Conservation (phyloP, 768 basidiomycete genomes). For the Gymnopilus dilepis region DNA sequence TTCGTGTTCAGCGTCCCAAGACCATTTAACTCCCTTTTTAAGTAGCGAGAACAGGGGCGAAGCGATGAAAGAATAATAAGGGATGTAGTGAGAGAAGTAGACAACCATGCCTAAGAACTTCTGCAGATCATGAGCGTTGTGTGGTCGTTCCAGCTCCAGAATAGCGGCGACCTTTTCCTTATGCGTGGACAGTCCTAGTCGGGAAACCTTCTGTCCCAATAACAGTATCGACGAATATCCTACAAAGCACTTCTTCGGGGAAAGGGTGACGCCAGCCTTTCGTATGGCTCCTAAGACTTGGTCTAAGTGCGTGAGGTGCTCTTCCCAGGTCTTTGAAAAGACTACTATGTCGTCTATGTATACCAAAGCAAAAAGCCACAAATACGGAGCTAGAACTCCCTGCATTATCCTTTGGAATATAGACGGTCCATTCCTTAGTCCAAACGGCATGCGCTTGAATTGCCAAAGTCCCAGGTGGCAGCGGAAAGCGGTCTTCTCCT, state of each 20-base stretch:
- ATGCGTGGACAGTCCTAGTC: neutral
- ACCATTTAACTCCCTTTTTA: slow-evolving; percentile 29
- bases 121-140: slow-evolving; percentile 25
- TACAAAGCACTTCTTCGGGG: neutral
- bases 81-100: slow-evolving; percentile 42
- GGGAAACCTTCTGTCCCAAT: too few relatives aligned
- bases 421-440: too few relatives aligned
- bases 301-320: neutral
- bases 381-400: neutral
- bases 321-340: neutral
- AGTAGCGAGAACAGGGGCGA: slow-evolving; percentile 36
- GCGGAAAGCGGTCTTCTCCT: neutral
- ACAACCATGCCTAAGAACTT: slow-evolving; percentile 41
- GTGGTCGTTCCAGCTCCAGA: neutral
- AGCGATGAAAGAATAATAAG: slow-evolving; percentile 37
- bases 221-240: neutral
- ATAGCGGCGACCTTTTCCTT: neutral
- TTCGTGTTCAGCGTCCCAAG: slow-evolving; percentile 28
- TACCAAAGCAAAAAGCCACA: slow-evolving; percentile 5
- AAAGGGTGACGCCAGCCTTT: neutral
- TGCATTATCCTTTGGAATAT: neutral
- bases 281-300: neutral
- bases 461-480: too few relatives aligned
- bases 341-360: slow-evolving; percentile 11
- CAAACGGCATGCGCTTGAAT: too few relatives aligned